Percentiles rank a stretch among this genome's conserved stretches.
Evolutionary conservation across 2,329 filamentous ascomycete species (phyloP).

Genomic region (Hysterium pulicare): DNA sequence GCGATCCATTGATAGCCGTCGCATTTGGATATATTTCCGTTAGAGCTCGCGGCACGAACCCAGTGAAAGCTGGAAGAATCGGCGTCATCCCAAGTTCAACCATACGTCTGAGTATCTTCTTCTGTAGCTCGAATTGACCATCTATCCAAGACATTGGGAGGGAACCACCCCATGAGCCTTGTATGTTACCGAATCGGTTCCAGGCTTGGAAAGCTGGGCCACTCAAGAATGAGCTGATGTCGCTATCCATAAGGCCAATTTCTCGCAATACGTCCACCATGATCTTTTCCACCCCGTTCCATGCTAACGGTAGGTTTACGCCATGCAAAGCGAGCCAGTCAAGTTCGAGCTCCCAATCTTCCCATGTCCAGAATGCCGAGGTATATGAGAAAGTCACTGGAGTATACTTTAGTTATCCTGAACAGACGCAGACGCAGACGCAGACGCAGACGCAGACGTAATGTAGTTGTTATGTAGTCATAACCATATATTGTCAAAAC

Average conservation of each 20-base stretch:
- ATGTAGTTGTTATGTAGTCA: too few relatives aligned
- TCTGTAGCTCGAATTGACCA: slow-evolving; percentile 47
- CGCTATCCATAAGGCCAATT: slow-evolving; percentile 42
- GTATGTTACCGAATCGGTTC: slow-evolving; percentile 56
- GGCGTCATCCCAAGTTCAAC: slow-evolving; percentile 53
- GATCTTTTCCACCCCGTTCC: slow-evolving; percentile 52
- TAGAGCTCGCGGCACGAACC: slow-evolving; percentile 47
- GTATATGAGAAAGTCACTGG: slow-evolving; percentile 53
- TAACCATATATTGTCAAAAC: too few relatives aligned
- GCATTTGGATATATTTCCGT: slow-evolving; percentile 43
- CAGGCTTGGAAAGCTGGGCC: slow-evolving; percentile 53
- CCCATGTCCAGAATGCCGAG: slow-evolving; percentile 51
- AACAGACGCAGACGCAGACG: too few relatives aligned
- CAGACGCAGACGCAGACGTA: too few relatives aligned
- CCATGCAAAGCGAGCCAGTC: slow-evolving; percentile 54
- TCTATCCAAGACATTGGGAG: slow-evolving; percentile 48
- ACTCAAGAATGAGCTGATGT: slow-evolving; percentile 48
- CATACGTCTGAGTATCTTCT: slow-evolving; percentile 50
- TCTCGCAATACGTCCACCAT: slow-evolving; percentile 48
- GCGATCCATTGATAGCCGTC: slow-evolving; percentile 42
- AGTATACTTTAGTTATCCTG: background rate
- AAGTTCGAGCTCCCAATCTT: slow-evolving; percentile 52
- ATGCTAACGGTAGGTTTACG: slow-evolving; percentile 51
- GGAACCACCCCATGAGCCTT: slow-evolving; percentile 48
- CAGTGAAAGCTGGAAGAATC: slow-evolving; percentile 50